phyloP scores from a whole-genome alignment of 306 rosid genomes.

The Fagus sylvatica region DNA sequence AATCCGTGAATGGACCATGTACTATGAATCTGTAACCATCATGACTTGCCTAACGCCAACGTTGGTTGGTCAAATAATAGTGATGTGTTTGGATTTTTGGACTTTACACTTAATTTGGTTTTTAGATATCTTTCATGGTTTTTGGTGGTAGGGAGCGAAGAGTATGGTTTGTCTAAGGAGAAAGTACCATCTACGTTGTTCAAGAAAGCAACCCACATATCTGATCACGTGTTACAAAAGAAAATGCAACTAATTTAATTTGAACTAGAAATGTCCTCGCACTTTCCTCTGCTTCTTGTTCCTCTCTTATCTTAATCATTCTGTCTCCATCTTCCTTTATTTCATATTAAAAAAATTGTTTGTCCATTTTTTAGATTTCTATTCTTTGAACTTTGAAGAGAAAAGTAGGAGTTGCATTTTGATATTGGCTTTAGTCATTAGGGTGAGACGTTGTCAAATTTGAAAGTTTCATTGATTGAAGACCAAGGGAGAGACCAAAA shows the following conservation, averaged over 20 bases:
- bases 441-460: background rate
- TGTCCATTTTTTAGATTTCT: background rate
- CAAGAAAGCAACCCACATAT: background rate
- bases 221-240: conserved; percentile 1
- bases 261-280: conserved; percentile 23
- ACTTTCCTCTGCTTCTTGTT: conserved; percentile 4
- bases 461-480: background rate
- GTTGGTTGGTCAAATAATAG: conserved; percentile 24
- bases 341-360: background rate
- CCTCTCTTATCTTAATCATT: background rate
- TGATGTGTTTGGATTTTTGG: conserved; percentile 17
- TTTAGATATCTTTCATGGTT: background rate
- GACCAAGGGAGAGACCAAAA: background rate
- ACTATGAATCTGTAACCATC: conserved; percentile 67
- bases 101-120: conserved; percentile 5
- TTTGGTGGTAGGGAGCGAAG: background rate
- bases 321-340: background rate
- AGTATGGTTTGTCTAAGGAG: background rate
- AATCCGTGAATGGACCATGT: conserved; percentile 38
- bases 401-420: background rate
- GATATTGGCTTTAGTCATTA: background rate
- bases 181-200: background rate
- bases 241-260: background rate
- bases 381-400: background rate
- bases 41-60: conserved; percentile 42